phyloP scores from a whole-genome alignment of 2,329 filamentous ascomycete species.

The Capronia coronata region DNA sequence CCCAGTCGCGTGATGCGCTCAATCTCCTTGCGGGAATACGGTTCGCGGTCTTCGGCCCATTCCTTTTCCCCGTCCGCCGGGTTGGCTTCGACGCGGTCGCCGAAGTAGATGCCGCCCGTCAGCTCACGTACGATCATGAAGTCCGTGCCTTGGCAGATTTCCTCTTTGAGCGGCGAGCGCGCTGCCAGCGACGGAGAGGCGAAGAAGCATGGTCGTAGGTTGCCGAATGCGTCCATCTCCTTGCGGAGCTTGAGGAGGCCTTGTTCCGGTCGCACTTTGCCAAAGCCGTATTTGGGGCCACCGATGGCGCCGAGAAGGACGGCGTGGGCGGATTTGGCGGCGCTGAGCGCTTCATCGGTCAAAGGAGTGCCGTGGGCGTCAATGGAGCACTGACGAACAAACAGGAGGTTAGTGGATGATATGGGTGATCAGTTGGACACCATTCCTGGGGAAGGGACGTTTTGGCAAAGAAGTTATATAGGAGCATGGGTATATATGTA shows the following conservation, averaged over 20 bases:
- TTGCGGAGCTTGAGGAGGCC: slow-evolving; percentile 86
- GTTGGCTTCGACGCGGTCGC: slow-evolving; percentile 69
- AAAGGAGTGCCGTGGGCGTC: slow-evolving; percentile 70
- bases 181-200: slow-evolving; percentile 79
- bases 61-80: slow-evolving; percentile 58
- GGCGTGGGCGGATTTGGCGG: slow-evolving; percentile 78
- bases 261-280: slow-evolving; percentile 81
- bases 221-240: slow-evolving; percentile 88
- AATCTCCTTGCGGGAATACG: slow-evolving; percentile 77
- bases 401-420: too few relatives aligned
- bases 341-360: slow-evolving; percentile 73
- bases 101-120: slow-evolving; percentile 93
- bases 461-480: too few relatives aligned
- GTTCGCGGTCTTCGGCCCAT: slow-evolving; percentile 71
- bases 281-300: slow-evolving; percentile 95
- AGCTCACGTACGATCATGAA: slow-evolving; percentile 90
- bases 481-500: too few relatives aligned
- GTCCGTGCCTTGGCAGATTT: slow-evolving; percentile 79
- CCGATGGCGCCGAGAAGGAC: slow-evolving; percentile 90
- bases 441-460: too few relatives aligned
- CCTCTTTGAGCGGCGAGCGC: slow-evolving; percentile 76
- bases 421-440: too few relatives aligned
- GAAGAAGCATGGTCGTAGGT: slow-evolving; percentile 94
- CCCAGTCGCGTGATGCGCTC: slow-evolving; percentile 80
- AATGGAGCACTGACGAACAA: slow-evolving; percentile 71